A percentile compares a stretch with the other conserved stretches of the same genome.
Evolutionary conservation across 495 filamentous ascomycete genomes (phyloP).

Genomic region (Ascodesmis nigricans): DNA sequence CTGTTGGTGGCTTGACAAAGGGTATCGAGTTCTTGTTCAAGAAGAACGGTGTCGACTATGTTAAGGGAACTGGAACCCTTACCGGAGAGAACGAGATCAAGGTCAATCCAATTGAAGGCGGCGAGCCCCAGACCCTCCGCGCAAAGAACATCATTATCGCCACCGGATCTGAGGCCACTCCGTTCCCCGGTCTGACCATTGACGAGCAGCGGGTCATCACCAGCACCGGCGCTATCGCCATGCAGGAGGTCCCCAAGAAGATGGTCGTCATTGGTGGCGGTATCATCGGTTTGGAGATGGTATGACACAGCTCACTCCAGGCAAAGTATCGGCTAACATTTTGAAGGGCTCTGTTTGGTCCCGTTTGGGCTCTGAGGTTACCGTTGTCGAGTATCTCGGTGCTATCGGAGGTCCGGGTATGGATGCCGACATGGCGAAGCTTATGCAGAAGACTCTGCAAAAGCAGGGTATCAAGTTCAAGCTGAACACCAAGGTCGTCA

Average conservation of each 20-base stretch:
- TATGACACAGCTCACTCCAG: constrained; percentile 20
- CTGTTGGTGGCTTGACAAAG: constrained; percentile 77
- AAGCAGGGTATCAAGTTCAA: constrained; percentile 99
- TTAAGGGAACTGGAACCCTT: constrained; percentile 79
- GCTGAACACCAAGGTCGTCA: constrained; percentile 80
- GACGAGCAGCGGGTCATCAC: constrained; percentile 95
- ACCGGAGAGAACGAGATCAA: constrained; percentile 76
- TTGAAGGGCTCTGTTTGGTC: constrained; percentile 80
- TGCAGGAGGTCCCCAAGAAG: constrained; percentile 83
- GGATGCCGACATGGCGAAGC: constrained; percentile 85
- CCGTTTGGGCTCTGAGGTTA: constrained; percentile 76
- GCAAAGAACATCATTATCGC: constrained; percentile 97
- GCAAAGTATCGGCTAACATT: constrained; percentile 15
- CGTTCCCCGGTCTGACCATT: constrained; percentile 85
- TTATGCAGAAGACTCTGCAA: constrained; percentile 70
- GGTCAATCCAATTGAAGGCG: constrained; percentile 73
- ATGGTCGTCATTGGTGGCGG: constrained; percentile 96
- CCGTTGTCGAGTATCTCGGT: constrained; percentile 85
- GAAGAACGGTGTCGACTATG: constrained; percentile 94
- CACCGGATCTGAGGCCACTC: constrained; percentile 80
- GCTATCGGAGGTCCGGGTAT: constrained; percentile 97
- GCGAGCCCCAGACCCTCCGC: constrained; percentile 51
- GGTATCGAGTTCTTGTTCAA: constrained; percentile 94
- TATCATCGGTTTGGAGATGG: constrained; percentile 98
- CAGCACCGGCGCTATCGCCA: constrained; percentile 78